Base-by-base conservation (phyloP, 169 alveolate species). In the Cyclospora cayetanensis region DNA sequence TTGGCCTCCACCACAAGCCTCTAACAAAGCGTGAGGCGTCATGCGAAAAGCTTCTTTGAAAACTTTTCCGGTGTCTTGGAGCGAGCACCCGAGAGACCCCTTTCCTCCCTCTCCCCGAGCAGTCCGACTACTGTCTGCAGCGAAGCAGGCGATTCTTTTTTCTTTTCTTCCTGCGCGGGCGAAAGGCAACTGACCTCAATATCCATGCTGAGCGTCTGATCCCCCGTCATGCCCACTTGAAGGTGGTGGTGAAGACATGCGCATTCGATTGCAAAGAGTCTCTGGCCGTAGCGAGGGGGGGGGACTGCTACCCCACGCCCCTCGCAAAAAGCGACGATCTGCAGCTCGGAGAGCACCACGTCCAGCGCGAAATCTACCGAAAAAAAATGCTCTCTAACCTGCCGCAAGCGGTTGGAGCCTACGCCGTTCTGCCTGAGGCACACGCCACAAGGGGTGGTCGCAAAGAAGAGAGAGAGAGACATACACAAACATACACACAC, bases 251-350 rank as follows among this genome's bases (percentile, higher is more conserved):
- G 86, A 41, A 76, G 35, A 41, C 86, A 76, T 15, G 60, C 46
- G 35, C 37, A 34, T 41, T 76, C 86, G 66, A 76, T 39, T 12
- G 86, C 86, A 34, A 76, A 42, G 31, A 27, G 37, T 25, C 86
- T 7, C 86, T 76, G 86, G 37, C 86, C 86, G 43, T 4, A 18
- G 31, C 86, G 63, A 37, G 86, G 86, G 66, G 41, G 9, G n/a
- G 86, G 86, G 9, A 76, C 86, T 4, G 86, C 86, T 18, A 76
- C 66, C n/a, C 86, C 86, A 39, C 46, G 34, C 9, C 86, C 86
- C 41, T 76, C 86, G 66, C 42, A 76, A 41, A 46, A 20, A 7
- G 43, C 43, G 43, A 76, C 66, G 25, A 76, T 25, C 42, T 43
- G 86, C 7, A 46, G n/a, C 4, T 76, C 86, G 27, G 46, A 76